Evolutionary conservation across 140 eudicot species (phyloP).

Genomic region (Oenanthe javanica): DNA sequence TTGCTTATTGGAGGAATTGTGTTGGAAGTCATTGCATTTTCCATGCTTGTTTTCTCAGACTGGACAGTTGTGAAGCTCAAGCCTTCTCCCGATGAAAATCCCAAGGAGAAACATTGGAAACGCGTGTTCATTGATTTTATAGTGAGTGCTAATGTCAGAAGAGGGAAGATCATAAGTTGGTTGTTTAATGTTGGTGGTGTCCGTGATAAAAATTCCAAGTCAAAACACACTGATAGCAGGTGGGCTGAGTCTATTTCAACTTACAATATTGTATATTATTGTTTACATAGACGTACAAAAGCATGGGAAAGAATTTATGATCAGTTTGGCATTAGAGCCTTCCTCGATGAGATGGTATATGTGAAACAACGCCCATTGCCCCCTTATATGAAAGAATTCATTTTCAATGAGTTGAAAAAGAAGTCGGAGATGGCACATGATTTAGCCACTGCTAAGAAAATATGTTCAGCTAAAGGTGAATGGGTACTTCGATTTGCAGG

Average conservation of each 20-base stretch:
- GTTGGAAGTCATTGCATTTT: constrained; percentile 29
- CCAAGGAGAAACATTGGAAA: not conserved
- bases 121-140: not conserved
- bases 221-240: constrained; percentile 9
- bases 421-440: constrained; percentile 48
- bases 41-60: constrained; percentile 43
- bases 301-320: no score
- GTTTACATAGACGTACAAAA: no score
- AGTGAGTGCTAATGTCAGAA: not conserved
- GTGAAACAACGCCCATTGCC: constrained; percentile 15
- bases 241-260: constrained; percentile 43
- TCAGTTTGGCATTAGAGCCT: no score
- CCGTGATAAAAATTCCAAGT: not conserved
- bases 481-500: no score
- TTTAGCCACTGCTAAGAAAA: constrained; percentile 36
- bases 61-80: constrained; percentile 29
- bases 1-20: constrained; percentile 47
- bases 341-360: not conserved
- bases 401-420: constrained; percentile 30
- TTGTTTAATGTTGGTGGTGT: not conserved
- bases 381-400: constrained; percentile 19
- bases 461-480: constrained; percentile 29
- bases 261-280: no score
- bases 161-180: not conserved
- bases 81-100: constrained; percentile 19